Percentiles rank a stretch among this genome's conserved stretches.
phyloP scores from a whole-genome alignment of 371 early-diverging fungal species.

The Mucor irregularis region DNA sequence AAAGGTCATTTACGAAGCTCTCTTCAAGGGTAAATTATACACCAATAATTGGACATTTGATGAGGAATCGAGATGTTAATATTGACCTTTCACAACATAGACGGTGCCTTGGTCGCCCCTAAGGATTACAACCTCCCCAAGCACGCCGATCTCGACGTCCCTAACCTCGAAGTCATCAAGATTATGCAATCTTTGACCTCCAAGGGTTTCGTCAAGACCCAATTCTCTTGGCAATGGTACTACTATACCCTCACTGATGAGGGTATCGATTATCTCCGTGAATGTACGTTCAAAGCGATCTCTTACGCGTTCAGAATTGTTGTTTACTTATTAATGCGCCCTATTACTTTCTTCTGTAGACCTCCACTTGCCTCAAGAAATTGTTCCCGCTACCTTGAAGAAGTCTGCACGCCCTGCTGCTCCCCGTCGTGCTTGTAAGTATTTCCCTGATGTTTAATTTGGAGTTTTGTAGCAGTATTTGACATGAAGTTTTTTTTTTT shows the following conservation, averaged over 20 bases:
- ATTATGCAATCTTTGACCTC: conserved; percentile 95
- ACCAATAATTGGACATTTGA: not conserved
- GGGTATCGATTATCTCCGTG: conserved; percentile 96
- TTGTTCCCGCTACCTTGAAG: conserved; percentile 95
- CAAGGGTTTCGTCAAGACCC: conserved; percentile 90
- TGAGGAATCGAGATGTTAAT: not conserved
- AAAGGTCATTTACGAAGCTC: conserved; percentile 90
- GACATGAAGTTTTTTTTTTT: not conserved
- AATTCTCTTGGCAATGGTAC: conserved; percentile 99
- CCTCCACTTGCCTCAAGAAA: conserved; percentile 94
- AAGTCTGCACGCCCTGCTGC: conserved; percentile 77
- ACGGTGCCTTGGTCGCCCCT: conserved; percentile 96
- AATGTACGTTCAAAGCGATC: conserved; percentile 49
- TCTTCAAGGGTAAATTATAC: conserved; percentile 72
- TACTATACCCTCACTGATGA: conserved; percentile 97
- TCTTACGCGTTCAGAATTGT: too few relatives aligned
- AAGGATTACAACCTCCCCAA: conserved; percentile 95
- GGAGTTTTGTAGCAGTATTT: not conserved
- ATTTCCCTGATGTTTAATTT: too few relatives aligned
- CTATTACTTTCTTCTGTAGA: conserved; percentile 20
- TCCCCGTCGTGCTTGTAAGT: conserved; percentile 57
- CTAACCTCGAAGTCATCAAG: conserved; percentile 98
- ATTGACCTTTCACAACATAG: conserved; percentile 46
- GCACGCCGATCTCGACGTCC: conserved; percentile 92
- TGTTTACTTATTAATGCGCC: not conserved